Evolutionary conservation across 352 stramenopile species (phyloP).

Genomic region (Aphanomyces cochlioides): DNA sequence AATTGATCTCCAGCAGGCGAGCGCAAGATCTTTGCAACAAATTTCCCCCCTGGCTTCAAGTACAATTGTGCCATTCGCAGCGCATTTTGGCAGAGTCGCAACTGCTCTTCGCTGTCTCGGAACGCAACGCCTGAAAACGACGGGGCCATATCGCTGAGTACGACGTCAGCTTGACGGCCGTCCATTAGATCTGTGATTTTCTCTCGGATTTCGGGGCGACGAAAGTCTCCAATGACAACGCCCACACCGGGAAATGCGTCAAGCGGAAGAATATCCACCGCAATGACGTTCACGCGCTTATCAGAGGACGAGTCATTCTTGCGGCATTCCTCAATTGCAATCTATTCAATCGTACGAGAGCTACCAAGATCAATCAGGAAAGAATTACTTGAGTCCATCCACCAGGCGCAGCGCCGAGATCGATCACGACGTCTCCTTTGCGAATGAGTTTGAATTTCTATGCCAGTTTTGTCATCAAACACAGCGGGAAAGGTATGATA

Average conservation of each 20-base stretch:
- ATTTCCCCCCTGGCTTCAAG: slow-evolving; percentile 65
- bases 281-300: slow-evolving; percentile 50
- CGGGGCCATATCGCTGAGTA: slow-evolving; percentile 87
- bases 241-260: slow-evolving; percentile 62
- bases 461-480: slow-evolving; percentile 9
- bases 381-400: slow-evolving; percentile 71
- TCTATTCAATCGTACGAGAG: slow-evolving; percentile 27
- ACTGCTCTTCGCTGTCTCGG: slow-evolving; percentile 68
- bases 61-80: slow-evolving; percentile 82
- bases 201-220: slow-evolving; percentile 46
- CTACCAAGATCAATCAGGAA: not conserved
- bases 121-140: slow-evolving; percentile 76
- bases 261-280: slow-evolving; percentile 69
- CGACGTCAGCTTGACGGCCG: slow-evolving; percentile 56
- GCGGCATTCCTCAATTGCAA: slow-evolving; percentile 51
- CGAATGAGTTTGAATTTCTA: slow-evolving; percentile 67
- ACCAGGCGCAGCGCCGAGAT: slow-evolving; percentile 77
- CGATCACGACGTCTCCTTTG: slow-evolving; percentile 65
- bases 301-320: slow-evolving; percentile 17
- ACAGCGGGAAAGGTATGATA: slow-evolving; percentile 24
- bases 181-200: slow-evolving; percentile 53
- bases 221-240: slow-evolving; percentile 81
- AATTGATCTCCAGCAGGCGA: slow-evolving; percentile 76
- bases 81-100: slow-evolving; percentile 82
- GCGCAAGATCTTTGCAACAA: slow-evolving; percentile 79